Base-by-base conservation (phyloP, 164 flowering plant species). In the grape (Vitis vinifera) region DNA sequence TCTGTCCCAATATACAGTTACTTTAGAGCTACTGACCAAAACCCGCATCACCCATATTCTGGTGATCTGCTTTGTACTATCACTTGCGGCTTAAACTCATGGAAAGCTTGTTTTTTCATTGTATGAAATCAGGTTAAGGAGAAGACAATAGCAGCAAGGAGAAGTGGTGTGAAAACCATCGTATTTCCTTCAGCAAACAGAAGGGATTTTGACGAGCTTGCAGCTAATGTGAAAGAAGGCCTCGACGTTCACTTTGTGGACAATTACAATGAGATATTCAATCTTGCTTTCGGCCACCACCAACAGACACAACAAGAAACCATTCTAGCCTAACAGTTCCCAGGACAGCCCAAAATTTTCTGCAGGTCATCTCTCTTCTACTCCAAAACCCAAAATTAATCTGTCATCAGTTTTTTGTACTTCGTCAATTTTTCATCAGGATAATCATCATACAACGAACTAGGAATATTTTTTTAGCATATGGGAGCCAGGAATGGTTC, bases 91-190 rank as follows among this genome's bases (percentile, higher is more conserved):
- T 23, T 23, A 23, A 23, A 15, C 16, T 56, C 14, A 19, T 3
- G 37, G 23, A 37, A 7, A 19, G 12, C 9, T 16, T 58, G 56
- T 58, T 37, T 49, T 8, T 63, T 62, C 60, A 7, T 51, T 55
- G 31, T 62, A 31, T 4, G 23, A 67, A 59, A 70, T 66, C 85
- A 95, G 98, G 98, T 96, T 1, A 93, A 96, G 84, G 99, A 96
- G 89, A 96, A 96, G 81, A 87, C 97, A 1, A 93, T 93, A 71
- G 99, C 98, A 30, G 99, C 99, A 29, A 89, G 94, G 77, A 84
- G 99, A 68, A 93, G 99, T 19, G 86, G 69, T 17, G 93, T 96
- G 80, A 93, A 88, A 78, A 87, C 97, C 10, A 68, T 96, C 47
- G 84, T 93, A 73, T 96, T 96, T 71, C 99, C 99, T 44, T 65